phyloP scores from a whole-genome alignment of 2,329 filamentous ascomycete species.

The Arthrobotrys iridis region DNA sequence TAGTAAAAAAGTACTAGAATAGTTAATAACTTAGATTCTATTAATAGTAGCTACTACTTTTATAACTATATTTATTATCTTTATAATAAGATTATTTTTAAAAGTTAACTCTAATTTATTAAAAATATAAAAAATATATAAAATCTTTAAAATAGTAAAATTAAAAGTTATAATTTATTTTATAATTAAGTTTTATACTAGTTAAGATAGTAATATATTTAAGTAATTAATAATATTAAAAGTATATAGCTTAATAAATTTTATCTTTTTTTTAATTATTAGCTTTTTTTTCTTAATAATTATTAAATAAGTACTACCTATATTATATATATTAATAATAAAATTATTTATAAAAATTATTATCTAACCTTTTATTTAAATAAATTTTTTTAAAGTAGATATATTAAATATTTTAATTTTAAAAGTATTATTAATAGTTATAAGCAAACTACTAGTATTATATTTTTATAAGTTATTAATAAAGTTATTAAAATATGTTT shows the following conservation, averaged over 20 bases:
- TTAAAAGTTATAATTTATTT: background rate
- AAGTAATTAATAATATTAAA: background rate
- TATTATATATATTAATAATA: no score
- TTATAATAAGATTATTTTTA: no score
- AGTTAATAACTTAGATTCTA: no score
- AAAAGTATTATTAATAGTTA: no score
- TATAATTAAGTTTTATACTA: background rate
- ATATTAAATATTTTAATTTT: background rate
- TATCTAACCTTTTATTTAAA: no score
- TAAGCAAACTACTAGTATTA: no score
- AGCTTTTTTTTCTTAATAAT: background rate
- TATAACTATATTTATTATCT: background rate
- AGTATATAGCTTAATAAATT: no score
- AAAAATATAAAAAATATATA: background rate
- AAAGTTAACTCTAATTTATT: background rate
- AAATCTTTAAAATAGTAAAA: background rate
- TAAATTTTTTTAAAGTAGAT: no score
- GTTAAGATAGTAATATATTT: background rate
- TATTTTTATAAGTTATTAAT: no score
- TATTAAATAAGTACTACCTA: no score
- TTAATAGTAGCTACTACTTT: background rate
- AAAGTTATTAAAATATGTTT: no score
- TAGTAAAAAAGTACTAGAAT: no score
- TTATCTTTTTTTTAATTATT: background rate
- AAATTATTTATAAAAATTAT: background rate